Evolutionary conservation across 208 protist genomes (phyloP).

Genomic region (Crithidia mellificae): DNA sequence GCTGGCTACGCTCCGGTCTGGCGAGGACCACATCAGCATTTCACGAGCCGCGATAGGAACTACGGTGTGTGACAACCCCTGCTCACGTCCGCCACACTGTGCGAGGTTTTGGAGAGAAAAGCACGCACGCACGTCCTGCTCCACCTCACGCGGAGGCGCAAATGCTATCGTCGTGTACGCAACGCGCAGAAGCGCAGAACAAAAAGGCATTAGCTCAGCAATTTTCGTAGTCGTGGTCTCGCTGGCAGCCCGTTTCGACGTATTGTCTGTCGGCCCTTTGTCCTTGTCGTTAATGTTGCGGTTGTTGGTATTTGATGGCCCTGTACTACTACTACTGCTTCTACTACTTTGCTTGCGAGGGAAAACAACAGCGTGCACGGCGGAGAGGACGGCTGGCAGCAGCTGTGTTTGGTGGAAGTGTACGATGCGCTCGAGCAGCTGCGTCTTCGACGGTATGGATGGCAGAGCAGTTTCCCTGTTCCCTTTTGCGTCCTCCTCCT

Average conservation of each 20-base stretch:
- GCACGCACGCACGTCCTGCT: neutral
- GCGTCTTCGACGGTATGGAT: neutral
- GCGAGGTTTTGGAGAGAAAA: neutral
- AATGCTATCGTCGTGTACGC: slow-evolving; percentile 3
- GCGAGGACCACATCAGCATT: slow-evolving; percentile 6
- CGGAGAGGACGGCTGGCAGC: neutral
- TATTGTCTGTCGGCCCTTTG: too few species aligned
- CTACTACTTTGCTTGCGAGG: neutral
- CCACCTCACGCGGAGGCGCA: neutral
- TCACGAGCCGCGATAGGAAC: slow-evolving; percentile 4
- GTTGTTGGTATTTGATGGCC: neutral
- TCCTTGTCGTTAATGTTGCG: too few species aligned
- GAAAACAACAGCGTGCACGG: neutral
- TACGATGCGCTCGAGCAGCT: slow-evolving; percentile 7
- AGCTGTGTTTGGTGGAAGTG: slow-evolving; percentile 2
- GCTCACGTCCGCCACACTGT: neutral
- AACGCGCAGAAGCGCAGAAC: slow-evolving; percentile 6
- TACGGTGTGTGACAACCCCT: neutral
- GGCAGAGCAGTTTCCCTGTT: neutral
- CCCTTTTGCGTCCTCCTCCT: neutral
- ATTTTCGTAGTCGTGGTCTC: too few species aligned
- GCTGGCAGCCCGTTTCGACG: too few species aligned
- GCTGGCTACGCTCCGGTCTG: neutral
- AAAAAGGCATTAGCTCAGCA: neutral
- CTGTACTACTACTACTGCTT: neutral